Evolutionary conservation across 1,139 yeast species (phyloP).

Genomic region (Debaryomyces robertsiae): DNA sequence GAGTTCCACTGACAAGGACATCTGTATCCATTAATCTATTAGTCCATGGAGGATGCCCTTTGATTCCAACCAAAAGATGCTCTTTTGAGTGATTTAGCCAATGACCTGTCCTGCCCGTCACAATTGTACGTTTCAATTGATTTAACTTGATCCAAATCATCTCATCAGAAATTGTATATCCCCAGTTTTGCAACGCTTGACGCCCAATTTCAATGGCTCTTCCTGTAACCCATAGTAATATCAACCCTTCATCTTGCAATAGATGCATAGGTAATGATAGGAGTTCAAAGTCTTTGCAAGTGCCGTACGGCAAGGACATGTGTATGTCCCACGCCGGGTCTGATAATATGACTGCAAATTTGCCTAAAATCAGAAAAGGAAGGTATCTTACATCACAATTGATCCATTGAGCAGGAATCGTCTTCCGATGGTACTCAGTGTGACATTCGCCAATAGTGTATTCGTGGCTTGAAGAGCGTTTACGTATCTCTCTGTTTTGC

Average conservation of each 20-base stretch:
- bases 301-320: conserved; percentile 78
- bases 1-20: conserved; percentile 74
- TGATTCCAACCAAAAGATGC: conserved; percentile 80
- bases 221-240: conserved; percentile 93
- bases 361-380: conserved; percentile 71
- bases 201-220: conserved; percentile 88
- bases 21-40: conserved; percentile 69
- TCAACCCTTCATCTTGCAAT: conserved; percentile 80
- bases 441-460: conserved; percentile 62
- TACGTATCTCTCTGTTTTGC: conserved; percentile 24
- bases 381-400: conserved; percentile 76
- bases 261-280: conserved; percentile 63
- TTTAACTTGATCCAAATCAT: conserved; percentile 89
- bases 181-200: conserved; percentile 77
- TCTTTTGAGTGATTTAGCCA: conserved; percentile 97
- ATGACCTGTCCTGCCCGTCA: conserved; percentile 95
- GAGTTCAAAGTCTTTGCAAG: conserved; percentile 73
- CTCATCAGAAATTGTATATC: conserved; percentile 76
- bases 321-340: conserved; percentile 94
- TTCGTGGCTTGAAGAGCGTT: conserved; percentile 28
- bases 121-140: conserved; percentile 83
- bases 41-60: conserved; percentile 81
- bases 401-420: conserved; percentile 78
- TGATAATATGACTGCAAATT: conserved; percentile 84
- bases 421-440: conserved; percentile 31